Conservation (phyloP, 257 asterid species). For the Verbena officinalis region DNA sequence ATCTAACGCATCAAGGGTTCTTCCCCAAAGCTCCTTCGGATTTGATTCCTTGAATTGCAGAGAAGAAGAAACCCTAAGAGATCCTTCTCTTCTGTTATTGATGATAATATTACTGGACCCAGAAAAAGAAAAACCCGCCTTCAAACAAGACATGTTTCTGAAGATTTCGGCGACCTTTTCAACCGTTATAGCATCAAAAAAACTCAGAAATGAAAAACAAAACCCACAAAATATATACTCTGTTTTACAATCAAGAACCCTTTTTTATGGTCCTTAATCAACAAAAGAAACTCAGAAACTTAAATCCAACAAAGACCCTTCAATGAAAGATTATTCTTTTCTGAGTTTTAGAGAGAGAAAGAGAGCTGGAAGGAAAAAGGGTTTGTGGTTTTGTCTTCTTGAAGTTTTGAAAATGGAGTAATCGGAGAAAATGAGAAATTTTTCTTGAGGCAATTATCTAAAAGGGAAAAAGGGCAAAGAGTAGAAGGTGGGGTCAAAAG, state of each 20-base stretch:
- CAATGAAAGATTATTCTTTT: background rate
- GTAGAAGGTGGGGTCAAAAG: slow-evolving; percentile 35
- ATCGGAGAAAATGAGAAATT: background rate
- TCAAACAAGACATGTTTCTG: slow-evolving; percentile 62
- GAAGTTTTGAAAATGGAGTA: slow-evolving; percentile 22
- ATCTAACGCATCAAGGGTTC: slow-evolving; percentile 44
- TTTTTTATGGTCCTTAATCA: slow-evolving; percentile 6
- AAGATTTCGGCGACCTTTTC: slow-evolving; percentile 6
- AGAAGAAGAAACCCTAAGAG: slow-evolving; percentile 38
- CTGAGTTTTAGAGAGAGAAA: background rate
- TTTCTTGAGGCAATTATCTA: background rate
- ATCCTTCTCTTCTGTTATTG: slow-evolving; percentile 37
- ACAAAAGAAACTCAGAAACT: slow-evolving; percentile 13
- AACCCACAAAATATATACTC: slow-evolving; percentile 25
- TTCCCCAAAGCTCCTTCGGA: slow-evolving; percentile 50
- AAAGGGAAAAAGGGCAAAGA: slow-evolving; percentile 29
- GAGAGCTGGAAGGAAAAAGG: slow-evolving; percentile 7
- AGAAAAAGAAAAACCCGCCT: slow-evolving; percentile 52
- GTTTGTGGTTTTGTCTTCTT: slow-evolving; percentile 21
- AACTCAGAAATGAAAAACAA: slow-evolving; percentile 21
- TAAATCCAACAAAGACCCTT: slow-evolving; percentile 7
- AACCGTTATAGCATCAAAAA: slow-evolving; percentile 26
- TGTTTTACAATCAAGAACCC: slow-evolving; percentile 34
- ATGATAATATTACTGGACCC: slow-evolving; percentile 41
- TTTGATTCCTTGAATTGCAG: slow-evolving; percentile 53